Conservation (phyloP, 306 rosid species). For the Urtica urens region DNA sequence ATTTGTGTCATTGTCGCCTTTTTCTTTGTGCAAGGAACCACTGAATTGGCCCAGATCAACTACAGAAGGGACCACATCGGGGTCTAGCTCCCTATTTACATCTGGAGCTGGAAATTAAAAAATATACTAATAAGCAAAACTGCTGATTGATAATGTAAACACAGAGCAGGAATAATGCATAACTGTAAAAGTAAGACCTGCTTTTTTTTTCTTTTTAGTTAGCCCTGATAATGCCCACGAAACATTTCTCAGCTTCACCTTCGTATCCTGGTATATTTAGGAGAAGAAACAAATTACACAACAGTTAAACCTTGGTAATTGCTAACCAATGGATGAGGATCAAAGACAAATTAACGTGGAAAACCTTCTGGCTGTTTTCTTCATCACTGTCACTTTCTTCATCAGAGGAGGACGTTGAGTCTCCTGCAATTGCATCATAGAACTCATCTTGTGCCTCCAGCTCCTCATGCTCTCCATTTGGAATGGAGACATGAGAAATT, state of each 20-base stretch:
- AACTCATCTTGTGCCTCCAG: conserved; percentile 62
- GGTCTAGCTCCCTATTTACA: conserved; percentile 44
- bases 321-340: not conserved
- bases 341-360: not conserved
- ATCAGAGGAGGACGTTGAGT: conserved; percentile 44
- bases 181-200: conserved; percentile 28
- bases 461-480: conserved; percentile 38
- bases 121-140: not conserved
- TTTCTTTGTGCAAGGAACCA: conserved; percentile 47
- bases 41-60: conserved; percentile 35
- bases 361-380: conserved; percentile 27
- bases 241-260: conserved; percentile 39
- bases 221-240: conserved; percentile 33
- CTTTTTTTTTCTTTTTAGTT: conserved; percentile 30
- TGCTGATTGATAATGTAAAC: not conserved
- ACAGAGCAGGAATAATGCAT: too few species aligned
- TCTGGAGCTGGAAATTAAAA: conserved; percentile 35
- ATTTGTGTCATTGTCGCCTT: conserved; percentile 47
- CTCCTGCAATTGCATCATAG: conserved; percentile 73
- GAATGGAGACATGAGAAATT: conserved; percentile 29
- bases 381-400: conserved; percentile 21
- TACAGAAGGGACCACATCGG: conserved; percentile 26
- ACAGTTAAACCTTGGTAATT: not conserved
- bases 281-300: conserved; percentile 13
- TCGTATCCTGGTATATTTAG: conserved; percentile 29